Conservation (phyloP, 1,139 yeast genomes). For the Magnusiomyces ingens region DNA sequence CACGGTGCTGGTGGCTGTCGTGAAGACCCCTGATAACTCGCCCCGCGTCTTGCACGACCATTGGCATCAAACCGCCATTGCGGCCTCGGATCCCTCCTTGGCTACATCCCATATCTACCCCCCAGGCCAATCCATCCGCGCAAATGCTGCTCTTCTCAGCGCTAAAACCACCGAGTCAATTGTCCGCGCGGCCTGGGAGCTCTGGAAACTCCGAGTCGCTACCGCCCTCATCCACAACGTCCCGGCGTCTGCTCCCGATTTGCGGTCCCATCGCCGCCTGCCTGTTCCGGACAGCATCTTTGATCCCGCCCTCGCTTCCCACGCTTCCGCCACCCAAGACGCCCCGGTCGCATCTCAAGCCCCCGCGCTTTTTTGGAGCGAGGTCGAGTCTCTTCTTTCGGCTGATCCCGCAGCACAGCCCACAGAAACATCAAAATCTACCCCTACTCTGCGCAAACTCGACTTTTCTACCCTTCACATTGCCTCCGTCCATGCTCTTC, state of each 20-base stretch:
- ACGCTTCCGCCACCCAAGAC: conserved; percentile 11
- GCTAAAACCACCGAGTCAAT: conserved; percentile 17
- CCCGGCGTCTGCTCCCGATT: conserved; percentile 15
- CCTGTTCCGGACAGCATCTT: conserved; percentile 18
- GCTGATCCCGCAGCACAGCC: not conserved
- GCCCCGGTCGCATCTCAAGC: not conserved
- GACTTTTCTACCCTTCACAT: not conserved
- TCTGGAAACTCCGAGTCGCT: conserved; percentile 18
- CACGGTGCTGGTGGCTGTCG: not conserved
- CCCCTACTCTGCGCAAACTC: not conserved
- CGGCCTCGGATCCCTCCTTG: not conserved
- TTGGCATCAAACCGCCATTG: conserved; percentile 7
- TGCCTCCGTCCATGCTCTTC: conserved; percentile 3
- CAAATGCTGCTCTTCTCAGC: conserved; percentile 1
- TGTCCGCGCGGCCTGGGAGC: conserved; percentile 21
- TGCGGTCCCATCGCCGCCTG: conserved; percentile 19
- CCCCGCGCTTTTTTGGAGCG: not conserved
- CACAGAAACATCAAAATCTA: not conserved
- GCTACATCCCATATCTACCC: not conserved
- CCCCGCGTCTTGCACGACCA: conserved; percentile 11
- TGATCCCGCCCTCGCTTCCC: conserved; percentile 21
- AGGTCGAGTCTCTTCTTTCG: not conserved
- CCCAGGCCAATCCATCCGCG: not conserved
- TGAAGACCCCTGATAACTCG: not conserved
- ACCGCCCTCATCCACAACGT: conserved; percentile 11